phyloP scores from a whole-genome alignment of 495 filamentous ascomycete genomes.

The Chaetomium tenue region DNA sequence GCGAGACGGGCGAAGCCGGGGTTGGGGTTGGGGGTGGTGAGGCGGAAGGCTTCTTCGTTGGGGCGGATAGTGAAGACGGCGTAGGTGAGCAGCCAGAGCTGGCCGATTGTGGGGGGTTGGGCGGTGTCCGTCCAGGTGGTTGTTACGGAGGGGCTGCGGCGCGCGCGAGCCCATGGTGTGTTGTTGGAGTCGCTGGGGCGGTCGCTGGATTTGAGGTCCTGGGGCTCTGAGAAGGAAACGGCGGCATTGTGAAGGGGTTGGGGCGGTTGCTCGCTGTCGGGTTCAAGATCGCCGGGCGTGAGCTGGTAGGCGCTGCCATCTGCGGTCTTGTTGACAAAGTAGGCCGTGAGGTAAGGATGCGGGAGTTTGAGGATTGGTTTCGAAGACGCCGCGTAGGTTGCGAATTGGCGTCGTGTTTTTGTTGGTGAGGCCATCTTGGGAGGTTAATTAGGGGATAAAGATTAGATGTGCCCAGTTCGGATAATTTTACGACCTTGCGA shows the following conservation, averaged over 20 bases:
- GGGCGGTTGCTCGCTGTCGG: conserved; percentile 21
- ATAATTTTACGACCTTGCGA: background rate
- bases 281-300: conserved; percentile 22
- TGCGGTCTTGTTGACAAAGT: conserved; percentile 34
- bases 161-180: conserved; percentile 47
- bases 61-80: conserved; percentile 57
- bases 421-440: conserved; percentile 11
- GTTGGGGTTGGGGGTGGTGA: conserved; percentile 45
- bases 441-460: background rate
- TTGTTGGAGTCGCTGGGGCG: conserved; percentile 48
- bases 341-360: conserved; percentile 48
- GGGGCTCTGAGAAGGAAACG: conserved; percentile 44
- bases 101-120: conserved; percentile 50
- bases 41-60: conserved; percentile 53
- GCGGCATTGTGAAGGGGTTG: conserved; percentile 39
- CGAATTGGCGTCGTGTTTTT: conserved; percentile 24
- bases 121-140: conserved; percentile 36
- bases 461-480: background rate
- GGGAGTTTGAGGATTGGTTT: conserved; percentile 47
- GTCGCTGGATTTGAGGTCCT: conserved; percentile 47
- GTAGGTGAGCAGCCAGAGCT: conserved; percentile 63
- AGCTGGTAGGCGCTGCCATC: conserved; percentile 26
- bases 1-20: conserved; percentile 43
- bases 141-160: conserved; percentile 43
- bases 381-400: conserved; percentile 33